These are phyloP conservation scores for Nicotiana paniculata DNA, from an alignment of 257 asterid species.

Conservation along the genomic window DNA sequence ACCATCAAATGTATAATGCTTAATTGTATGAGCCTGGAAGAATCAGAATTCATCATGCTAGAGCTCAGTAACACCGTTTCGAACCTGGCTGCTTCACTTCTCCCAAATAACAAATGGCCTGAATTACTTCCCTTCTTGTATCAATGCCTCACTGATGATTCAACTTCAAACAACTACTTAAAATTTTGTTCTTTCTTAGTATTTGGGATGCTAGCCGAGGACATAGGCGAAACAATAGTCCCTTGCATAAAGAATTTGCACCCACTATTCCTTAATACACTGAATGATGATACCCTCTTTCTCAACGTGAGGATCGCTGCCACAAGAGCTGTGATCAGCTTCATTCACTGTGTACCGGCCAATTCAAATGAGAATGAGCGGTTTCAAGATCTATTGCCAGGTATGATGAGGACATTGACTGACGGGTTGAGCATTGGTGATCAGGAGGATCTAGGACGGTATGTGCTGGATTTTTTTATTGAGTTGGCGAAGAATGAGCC, in stretches of 20 bases:
- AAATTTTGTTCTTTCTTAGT: constrained; percentile 52
- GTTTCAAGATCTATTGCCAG: constrained; percentile 16
- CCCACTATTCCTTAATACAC: constrained; percentile 50
- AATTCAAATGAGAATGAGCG: constrained; percentile 64
- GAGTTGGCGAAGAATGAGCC: constrained; percentile 27
- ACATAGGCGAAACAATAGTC: constrained; percentile 61
- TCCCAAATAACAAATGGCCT: too few relatives aligned
- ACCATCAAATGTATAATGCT: too few relatives aligned
- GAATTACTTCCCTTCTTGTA: too few relatives aligned
- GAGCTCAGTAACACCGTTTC: too few relatives aligned
- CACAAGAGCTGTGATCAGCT: constrained; percentile 76
- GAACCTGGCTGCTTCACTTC: too few relatives aligned
- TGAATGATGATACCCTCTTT: constrained; percentile 37
- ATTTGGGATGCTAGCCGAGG: constrained; percentile 72
- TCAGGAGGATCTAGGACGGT: constrained; percentile 45
- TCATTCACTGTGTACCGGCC: constrained; percentile 64
- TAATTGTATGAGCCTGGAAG: too few relatives aligned
- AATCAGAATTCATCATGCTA: too few relatives aligned
- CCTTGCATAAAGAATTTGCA: constrained; percentile 79
- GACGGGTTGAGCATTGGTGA: too few relatives aligned
- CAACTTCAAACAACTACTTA: too few relatives aligned
- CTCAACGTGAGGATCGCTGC: constrained; percentile 80
- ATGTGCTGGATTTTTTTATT: constrained; percentile 76
- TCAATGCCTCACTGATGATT: too few relatives aligned
- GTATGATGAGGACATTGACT: too few relatives aligned